phyloP scores from a whole-genome alignment of 192 early-diverging fungal genomes.

The Glomus cerebriforme region DNA sequence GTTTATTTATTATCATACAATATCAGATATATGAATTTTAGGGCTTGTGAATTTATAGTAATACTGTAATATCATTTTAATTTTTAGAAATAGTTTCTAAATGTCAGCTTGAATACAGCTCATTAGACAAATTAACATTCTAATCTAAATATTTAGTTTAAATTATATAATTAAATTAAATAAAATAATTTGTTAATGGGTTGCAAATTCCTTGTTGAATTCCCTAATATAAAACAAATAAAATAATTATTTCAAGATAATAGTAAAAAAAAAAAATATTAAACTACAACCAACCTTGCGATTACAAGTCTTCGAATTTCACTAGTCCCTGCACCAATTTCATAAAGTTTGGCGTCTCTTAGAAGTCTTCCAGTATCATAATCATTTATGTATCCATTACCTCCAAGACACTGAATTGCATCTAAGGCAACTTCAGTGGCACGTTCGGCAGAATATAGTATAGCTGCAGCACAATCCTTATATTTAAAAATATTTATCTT shows the following conservation, averaged over 20 bases:
- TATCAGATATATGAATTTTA: conserved; percentile 15
- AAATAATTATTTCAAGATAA: neutral
- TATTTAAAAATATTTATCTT: neutral
- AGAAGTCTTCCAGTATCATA: conserved; percentile 85
- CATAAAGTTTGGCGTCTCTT: conserved; percentile 93
- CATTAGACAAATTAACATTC: too few species aligned
- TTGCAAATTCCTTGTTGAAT: conserved; percentile 65
- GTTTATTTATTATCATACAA: conserved; percentile 24
- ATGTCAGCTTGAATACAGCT: too few species aligned
- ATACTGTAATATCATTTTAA: too few species aligned
- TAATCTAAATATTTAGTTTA: too few species aligned
- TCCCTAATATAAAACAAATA: conserved; percentile 37
- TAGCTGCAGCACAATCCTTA: conserved; percentile 90
- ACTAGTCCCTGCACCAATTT: conserved; percentile 95
- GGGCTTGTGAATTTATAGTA: too few species aligned
- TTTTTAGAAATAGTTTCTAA: too few species aligned
- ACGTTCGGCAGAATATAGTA: conserved; percentile 90
- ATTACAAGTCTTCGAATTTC: conserved; percentile 94
- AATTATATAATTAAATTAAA: too few species aligned
- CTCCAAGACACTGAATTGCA: conserved; percentile 93
- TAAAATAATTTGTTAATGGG: too few species aligned
- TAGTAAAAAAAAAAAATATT: neutral
- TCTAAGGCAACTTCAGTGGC: conserved; percentile 92
- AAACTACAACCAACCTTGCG: conserved; percentile 44
- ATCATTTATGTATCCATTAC: conserved; percentile 95